Base-by-base conservation (phyloP, 768 basidiomycete genomes). In the Boletus rex-veris region DNA sequence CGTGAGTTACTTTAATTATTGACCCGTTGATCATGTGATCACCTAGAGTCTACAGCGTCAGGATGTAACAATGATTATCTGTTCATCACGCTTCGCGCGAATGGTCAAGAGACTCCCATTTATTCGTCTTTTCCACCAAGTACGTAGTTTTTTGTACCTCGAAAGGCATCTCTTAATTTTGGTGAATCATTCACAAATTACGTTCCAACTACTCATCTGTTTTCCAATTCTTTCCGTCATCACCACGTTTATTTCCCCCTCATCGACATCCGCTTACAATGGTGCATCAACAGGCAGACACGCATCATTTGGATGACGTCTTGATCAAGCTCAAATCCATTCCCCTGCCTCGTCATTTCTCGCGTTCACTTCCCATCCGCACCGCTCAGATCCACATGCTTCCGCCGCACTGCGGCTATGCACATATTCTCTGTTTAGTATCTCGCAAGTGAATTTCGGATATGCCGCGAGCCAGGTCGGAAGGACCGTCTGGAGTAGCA, bases 301-400 rank as follows among this genome's bases (percentile, higher is more conserved):
- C 50, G 28, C 53, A 58, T 40, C 52, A 58, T 53, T 51, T 19
- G 45, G 51, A 58, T 53, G 59, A 66, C 45, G 31, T 39, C 55
- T 52, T 54, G 21, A 41, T 43, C 73, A 74, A 1, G 66, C 59
- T n/a, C 81, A 85, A 2, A 70, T 85, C 14, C 86, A 81, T 62
- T 74, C 84, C 4, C 72, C 86, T 18, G 83, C 83, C 83, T 12
- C 69, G 75, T 35, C 83, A 86, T 10, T 90, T 24, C 73, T 90
- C 14, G 86, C 83, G 5, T 88, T 79, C 58, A 77, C 80, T 9
- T 70, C 73, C n/a, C 71, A 67, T 10, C 62, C 72, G 30, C 65
- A 74, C 15, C 63, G 63, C 37, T 31, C 61, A 5, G 65, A 66
- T 58, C 62, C 62, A 7, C 64, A 52, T 33, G 61, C 51, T 18